Base-by-base conservation (phyloP, 2,329 filamentous ascomycete genomes). In the Thielaviopsis euricoi region DNA sequence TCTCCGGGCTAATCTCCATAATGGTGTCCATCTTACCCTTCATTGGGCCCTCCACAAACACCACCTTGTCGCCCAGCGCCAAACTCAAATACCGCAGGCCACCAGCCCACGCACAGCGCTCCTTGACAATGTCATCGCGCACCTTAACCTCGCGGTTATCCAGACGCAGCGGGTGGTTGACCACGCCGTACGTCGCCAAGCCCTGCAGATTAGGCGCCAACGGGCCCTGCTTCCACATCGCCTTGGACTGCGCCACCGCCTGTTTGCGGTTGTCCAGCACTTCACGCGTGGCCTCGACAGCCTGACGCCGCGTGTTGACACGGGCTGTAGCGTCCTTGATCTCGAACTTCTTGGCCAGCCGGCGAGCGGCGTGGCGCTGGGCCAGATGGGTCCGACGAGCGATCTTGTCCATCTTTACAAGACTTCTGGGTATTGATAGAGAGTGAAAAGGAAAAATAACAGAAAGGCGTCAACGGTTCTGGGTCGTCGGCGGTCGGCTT, bases 11-110 rank as follows among this genome's bases (percentile, higher is more conserved):
- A 52, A 94, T 73, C 1, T 73, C 68, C 60, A 68, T 69, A 51
- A 97, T 80, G n/a, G 73, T 73, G 55, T 87, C 87, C 70, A 98
- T 93, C 73, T 85, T 87, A 65, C 89, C 89, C 73, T 83, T 86
- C 66, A 93, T 86, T 40, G 77, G 78, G 9, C 91, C 90, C 61
- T 85, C 81, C 57, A 89, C 72, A 60, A 97, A 73, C 56, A 91
- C 87, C 33, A 96, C 89, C 60, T 93, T 80, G 70, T 97, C 93
- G 6, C 83, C 82, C 3, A 71, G 66, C 23, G 76, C 78, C 60
- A 90, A 73, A 63, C 82, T 85, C 61, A 87, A 74, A 68, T 77
- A 76, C 63, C 73, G 73, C 33, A 70, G 63, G 40, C 75, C 76
- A 51, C 79, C 77, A n/a, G 76, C 76, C 79, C 79, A 82, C 29